phyloP scores from a whole-genome alignment of 129 eudicot genomes.

The Escallonia herrerae region DNA sequence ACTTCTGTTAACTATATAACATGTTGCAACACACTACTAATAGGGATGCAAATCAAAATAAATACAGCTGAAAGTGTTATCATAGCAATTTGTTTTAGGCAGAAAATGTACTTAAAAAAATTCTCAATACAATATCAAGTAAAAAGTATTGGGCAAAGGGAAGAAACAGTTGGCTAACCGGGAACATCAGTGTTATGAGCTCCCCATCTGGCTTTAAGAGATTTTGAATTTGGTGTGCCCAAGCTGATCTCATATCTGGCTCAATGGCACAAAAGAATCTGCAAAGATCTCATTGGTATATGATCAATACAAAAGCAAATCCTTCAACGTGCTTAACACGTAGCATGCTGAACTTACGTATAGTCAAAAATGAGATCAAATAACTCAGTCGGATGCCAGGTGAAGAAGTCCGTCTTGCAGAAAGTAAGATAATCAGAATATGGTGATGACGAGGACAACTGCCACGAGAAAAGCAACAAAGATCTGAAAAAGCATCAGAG shows the following conservation, averaged over 20 bases:
- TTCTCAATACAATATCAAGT: too few species aligned
- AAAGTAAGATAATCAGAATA: slow-evolving; percentile 33
- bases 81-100: too few species aligned
- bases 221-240: slow-evolving; percentile 42
- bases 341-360: slow-evolving; percentile 34
- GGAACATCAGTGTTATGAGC: slow-evolving; percentile 56
- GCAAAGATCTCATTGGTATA: slow-evolving; percentile 8
- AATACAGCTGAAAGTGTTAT: too few species aligned
- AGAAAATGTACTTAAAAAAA: too few species aligned
- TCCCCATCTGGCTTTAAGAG: slow-evolving; percentile 58
- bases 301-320: background rate
- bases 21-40: too few species aligned
- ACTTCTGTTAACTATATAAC: too few species aligned
- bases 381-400: slow-evolving; percentile 41
- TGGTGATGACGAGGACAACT: slow-evolving; percentile 42
- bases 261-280: slow-evolving; percentile 73
- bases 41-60: too few species aligned
- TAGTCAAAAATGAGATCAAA: slow-evolving; percentile 68
- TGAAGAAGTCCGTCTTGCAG: slow-evolving; percentile 46
- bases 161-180: slow-evolving; percentile 19
- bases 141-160: background rate
- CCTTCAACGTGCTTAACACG: background rate
- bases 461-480: slow-evolving; percentile 2
- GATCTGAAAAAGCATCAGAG: slow-evolving; percentile 4
- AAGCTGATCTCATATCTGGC: slow-evolving; percentile 42